These are phyloP conservation scores for Epichloe elymi DNA, from an alignment of 2,329 filamentous ascomycete genomes.

Conservation along the genomic window DNA sequence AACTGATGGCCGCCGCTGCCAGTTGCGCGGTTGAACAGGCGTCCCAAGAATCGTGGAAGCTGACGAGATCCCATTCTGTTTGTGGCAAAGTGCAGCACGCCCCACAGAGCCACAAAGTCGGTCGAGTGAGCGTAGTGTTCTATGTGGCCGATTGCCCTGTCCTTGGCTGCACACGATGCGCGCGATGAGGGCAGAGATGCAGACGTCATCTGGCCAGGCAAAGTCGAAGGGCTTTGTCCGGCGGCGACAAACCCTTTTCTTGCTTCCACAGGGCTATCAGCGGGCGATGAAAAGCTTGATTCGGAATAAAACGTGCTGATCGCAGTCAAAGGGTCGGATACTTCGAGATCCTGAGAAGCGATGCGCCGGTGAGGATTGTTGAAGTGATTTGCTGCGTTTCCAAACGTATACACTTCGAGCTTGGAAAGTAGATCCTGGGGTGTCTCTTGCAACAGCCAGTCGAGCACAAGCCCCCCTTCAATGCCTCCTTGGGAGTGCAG, in stretches of 20 bases:
- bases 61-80: constrained; percentile 26
- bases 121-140: constrained; percentile 68
- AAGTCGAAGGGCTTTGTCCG: constrained; percentile 8
- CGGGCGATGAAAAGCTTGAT: constrained; percentile 17
- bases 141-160: constrained; percentile 51
- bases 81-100: constrained; percentile 54
- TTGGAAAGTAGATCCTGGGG: constrained; percentile 52
- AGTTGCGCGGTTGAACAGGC: constrained; percentile 43
- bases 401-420: constrained; percentile 68
- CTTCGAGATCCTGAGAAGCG: constrained; percentile 26
- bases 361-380: constrained; percentile 55
- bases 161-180: constrained; percentile 25
- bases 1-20: constrained; percentile 43
- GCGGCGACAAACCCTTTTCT: constrained; percentile 7
- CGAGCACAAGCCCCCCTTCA: constrained; percentile 59
- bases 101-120: constrained; percentile 65
- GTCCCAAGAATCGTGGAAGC: constrained; percentile 47
- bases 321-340: constrained; percentile 21
- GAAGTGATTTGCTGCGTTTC: constrained; percentile 68
- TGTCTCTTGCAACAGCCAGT: constrained; percentile 64
- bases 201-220: constrained; percentile 9
- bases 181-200: constrained; percentile 20
- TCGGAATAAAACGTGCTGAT: constrained; percentile 23
- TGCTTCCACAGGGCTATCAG: constrained; percentile 10
- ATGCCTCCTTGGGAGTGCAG: constrained; percentile 70